Evolutionary conservation across 2,329 filamentous ascomycete species (phyloP).

Genomic region (Fusarium palustre): DNA sequence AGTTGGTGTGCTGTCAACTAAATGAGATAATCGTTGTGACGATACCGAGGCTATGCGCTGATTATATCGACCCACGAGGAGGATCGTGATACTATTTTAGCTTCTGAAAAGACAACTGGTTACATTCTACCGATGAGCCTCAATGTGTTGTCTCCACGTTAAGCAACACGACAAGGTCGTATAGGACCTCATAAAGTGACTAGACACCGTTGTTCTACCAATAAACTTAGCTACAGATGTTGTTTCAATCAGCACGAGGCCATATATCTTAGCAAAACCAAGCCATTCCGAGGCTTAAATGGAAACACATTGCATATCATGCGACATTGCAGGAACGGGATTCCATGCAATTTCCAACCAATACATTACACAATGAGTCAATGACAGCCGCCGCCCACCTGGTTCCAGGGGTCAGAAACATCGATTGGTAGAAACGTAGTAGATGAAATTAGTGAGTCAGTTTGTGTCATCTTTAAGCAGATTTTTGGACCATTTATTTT

Average conservation of each 20-base stretch:
- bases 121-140: background rate
- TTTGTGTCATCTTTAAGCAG: background rate
- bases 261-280: background rate
- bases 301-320: slow-evolving; percentile 6
- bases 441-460: background rate
- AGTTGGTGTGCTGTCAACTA: slow-evolving; percentile 26
- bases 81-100: background rate
- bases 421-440: background rate
- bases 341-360: slow-evolving; percentile 9
- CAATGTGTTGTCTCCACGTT: background rate
- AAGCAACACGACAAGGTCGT: background rate
- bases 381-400: slow-evolving; percentile 13
- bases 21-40: background rate
- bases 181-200: background rate
- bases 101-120: background rate
- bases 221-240: background rate
- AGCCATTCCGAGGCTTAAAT: background rate
- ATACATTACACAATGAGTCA: background rate
- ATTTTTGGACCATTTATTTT: background rate
- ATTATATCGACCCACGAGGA: slow-evolving; percentile 1
- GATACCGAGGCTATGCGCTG: slow-evolving; percentile 8
- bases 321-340: slow-evolving; percentile 4
- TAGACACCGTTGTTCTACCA: background rate
- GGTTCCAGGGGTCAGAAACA: background rate
- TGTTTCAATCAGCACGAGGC: background rate